A percentile compares a stretch with the other conserved stretches of the same genome.
Conservation (phyloP, 768 basidiomycete genomes). For the Neoboletus magnificus region DNA sequence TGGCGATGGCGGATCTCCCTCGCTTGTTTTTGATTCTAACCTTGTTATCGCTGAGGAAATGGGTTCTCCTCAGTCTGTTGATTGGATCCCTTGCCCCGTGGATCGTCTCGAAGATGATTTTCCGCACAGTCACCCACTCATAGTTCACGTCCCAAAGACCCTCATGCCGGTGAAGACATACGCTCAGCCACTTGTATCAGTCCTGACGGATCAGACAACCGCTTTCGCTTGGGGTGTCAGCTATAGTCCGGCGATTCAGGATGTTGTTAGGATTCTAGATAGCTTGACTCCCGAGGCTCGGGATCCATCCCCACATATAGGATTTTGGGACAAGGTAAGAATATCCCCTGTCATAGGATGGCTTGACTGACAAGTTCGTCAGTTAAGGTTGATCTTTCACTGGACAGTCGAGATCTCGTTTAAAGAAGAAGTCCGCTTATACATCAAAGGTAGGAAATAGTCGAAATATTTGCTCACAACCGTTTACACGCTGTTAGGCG, state of each 20-base stretch:
- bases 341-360: background rate
- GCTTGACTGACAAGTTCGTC: slow-evolving; percentile 4
- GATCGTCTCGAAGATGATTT: slow-evolving; percentile 53
- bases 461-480: background rate
- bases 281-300: slow-evolving; percentile 71
- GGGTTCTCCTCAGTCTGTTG: slow-evolving; percentile 60
- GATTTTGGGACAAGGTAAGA: slow-evolving; percentile 93
- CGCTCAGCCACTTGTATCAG: slow-evolving; percentile 65
- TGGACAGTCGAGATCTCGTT: slow-evolving; percentile 74
- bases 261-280: slow-evolving; percentile 80
- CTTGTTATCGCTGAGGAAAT: slow-evolving; percentile 88
- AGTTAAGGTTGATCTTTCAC: slow-evolving; percentile 80
- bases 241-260: slow-evolving; percentile 81
- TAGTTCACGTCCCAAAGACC: slow-evolving; percentile 76
- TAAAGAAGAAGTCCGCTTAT: slow-evolving; percentile 64
- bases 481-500: slow-evolving; percentile 47
- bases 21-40: slow-evolving; percentile 69
- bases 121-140: slow-evolving; percentile 50
- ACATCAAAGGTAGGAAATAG: slow-evolving; percentile 71
- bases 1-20: slow-evolving; percentile 33
- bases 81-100: slow-evolving; percentile 70
- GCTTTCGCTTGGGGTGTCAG: slow-evolving; percentile 88
- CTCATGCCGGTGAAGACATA: slow-evolving; percentile 96
- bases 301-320: slow-evolving; percentile 79
- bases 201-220: slow-evolving; percentile 63